phyloP scores from a whole-genome alignment of 805 yeast species.

The Wickerhamomyces queroliae region DNA sequence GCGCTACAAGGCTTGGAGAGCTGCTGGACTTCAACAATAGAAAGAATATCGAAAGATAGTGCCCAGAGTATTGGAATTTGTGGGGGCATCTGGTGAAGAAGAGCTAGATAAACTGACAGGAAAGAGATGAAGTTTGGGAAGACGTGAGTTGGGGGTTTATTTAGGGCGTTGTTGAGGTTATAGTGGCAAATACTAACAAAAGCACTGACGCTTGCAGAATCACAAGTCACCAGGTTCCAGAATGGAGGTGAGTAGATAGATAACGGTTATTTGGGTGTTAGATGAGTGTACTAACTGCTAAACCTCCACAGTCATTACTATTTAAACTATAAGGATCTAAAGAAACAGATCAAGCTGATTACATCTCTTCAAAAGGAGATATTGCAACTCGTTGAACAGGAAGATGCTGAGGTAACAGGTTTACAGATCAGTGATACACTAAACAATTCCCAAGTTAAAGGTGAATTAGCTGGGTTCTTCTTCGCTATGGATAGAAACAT shows the following conservation, averaged over 20 bases:
- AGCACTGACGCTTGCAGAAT: constrained; percentile 33
- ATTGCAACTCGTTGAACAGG: constrained; percentile 19
- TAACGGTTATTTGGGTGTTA: neutral
- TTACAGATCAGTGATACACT: constrained; percentile 25
- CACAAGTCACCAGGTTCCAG: constrained; percentile 85
- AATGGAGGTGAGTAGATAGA: constrained; percentile 69
- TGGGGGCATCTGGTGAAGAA: neutral
- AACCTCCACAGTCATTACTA: constrained; percentile 44
- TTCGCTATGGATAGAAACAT: constrained; percentile 74
- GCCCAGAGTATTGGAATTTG: too few species aligned
- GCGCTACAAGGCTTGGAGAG: too few species aligned
- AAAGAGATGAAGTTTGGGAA: constrained; percentile 71
- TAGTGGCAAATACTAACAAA: neutral
- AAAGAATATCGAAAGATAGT: too few species aligned
- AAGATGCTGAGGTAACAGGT: constrained; percentile 10
- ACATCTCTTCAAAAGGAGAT: constrained; percentile 35
- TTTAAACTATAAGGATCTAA: constrained; percentile 79
- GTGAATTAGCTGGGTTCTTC: constrained; percentile 60
- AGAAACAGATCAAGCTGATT: constrained; percentile 70
- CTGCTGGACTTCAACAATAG: too few species aligned
- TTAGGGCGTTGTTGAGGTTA: neutral
- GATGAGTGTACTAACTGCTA: neutral
- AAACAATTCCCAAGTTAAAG: constrained; percentile 36
- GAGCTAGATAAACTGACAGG: neutral
- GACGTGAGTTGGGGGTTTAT: constrained; percentile 31